Evolutionary conservation across 2,329 filamentous ascomycete genomes (phyloP).

Genomic region (Lachnellula arida): DNA sequence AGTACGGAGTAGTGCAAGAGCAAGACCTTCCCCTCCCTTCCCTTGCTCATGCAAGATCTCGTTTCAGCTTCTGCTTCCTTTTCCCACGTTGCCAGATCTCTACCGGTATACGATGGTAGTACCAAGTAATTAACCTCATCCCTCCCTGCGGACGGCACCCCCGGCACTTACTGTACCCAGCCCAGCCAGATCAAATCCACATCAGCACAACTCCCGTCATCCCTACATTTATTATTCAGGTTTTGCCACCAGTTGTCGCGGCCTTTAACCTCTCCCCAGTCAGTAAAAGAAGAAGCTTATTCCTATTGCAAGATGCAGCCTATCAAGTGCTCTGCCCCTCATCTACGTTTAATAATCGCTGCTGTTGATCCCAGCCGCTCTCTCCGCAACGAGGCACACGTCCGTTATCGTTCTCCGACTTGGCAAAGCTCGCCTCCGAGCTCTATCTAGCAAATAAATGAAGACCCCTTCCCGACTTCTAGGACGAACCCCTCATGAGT

Average conservation of each 20-base stretch:
- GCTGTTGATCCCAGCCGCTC: background rate
- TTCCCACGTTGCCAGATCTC: slow-evolving; percentile 1
- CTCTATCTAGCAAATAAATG: background rate
- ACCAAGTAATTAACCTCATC: background rate
- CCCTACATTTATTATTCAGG: background rate
- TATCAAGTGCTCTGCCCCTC: slow-evolving; percentile 5
- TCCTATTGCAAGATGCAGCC: background rate
- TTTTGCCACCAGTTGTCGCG: slow-evolving; percentile 7
- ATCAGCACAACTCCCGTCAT: background rate
- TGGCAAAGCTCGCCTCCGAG: background rate
- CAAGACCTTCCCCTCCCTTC: background rate
- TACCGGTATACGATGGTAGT: background rate
- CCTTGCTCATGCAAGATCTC: background rate
- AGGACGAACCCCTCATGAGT: background rate
- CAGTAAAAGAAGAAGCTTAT: background rate
- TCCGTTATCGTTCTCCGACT: background rate
- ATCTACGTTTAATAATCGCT: slow-evolving; percentile 4
- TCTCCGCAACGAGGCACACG: slow-evolving; percentile 11
- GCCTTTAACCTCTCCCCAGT: background rate
- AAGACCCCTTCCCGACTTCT: background rate
- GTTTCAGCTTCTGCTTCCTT: slow-evolving; percentile 5
- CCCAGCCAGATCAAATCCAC: background rate
- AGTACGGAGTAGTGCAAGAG: too few species aligned
- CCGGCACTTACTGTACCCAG: background rate
- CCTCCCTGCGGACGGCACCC: background rate